Conservation (phyloP, 2,329 filamentous ascomycete species). For the Fusarium lateritium region DNA sequence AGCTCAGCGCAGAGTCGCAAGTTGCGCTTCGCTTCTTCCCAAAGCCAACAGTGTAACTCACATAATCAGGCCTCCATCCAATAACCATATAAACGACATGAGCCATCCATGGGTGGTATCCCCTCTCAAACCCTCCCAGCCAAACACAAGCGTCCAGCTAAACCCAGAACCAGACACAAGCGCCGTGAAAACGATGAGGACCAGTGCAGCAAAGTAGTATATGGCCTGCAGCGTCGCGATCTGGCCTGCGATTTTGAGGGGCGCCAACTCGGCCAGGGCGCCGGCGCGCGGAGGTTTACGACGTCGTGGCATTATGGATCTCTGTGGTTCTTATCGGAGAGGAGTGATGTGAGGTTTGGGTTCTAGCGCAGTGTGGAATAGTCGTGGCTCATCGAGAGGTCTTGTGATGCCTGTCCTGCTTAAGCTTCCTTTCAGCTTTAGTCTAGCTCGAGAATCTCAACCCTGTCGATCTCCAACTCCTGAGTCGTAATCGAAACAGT, state of each 20-base stretch:
- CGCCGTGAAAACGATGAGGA: conserved; percentile 71
- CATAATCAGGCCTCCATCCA: conserved; percentile 69
- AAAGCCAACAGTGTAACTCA: conserved; percentile 49
- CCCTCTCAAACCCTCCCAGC: conserved; percentile 71
- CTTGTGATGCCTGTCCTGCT: conserved; percentile 17
- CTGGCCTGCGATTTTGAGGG: conserved; percentile 71
- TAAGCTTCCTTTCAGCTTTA: conserved; percentile 15
- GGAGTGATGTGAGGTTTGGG: neutral
- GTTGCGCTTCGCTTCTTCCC: conserved; percentile 3
- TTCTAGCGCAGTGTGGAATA: conserved; percentile 7
- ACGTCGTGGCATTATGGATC: conserved; percentile 64
- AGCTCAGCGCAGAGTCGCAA: neutral
- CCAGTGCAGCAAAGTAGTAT: conserved; percentile 67
- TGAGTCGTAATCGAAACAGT: neutral
- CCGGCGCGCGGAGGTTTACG: conserved; percentile 72
- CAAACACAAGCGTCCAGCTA: conserved; percentile 68
- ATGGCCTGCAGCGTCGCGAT: conserved; percentile 70
- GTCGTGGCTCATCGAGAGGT: conserved; percentile 30
- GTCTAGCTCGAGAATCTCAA: conserved; percentile 12
- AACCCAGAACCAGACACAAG: conserved; percentile 71
- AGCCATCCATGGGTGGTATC: conserved; percentile 75
- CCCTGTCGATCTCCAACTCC: conserved; percentile 1
- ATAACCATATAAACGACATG: conserved; percentile 69
- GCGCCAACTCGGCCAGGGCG: conserved; percentile 73
- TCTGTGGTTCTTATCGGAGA: neutral